Percentiles rank a stretch among this genome's conserved stretches.
Conservation (phyloP, 345 rosid genomes). For the Corchorus capsularis region DNA sequence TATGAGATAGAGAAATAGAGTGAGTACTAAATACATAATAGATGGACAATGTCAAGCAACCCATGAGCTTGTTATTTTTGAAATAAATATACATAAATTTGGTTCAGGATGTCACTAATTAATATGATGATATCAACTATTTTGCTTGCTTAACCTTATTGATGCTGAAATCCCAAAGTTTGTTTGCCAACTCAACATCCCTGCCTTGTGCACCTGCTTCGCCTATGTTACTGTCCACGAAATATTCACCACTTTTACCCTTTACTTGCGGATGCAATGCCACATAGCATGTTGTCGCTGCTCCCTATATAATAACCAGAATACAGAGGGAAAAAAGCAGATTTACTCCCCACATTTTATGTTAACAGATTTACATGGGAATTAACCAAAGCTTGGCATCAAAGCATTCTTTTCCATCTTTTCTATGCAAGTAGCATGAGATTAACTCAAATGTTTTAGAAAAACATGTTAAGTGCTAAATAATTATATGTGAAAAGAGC, state of each 20-base stretch:
- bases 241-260: slow-evolving; percentile 53
- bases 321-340: not conserved
- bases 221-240: slow-evolving; percentile 43
- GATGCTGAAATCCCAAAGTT: slow-evolving; percentile 65
- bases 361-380: too few species aligned
- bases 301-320: slow-evolving; percentile 48
- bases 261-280: slow-evolving; percentile 62
- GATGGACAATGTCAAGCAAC: too few species aligned
- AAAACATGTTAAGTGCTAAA: too few species aligned
- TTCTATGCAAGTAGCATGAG: too few species aligned
- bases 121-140: too few species aligned
- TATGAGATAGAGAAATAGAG: too few species aligned
- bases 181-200: slow-evolving; percentile 45
- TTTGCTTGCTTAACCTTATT: slow-evolving; percentile 31
- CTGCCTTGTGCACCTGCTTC: slow-evolving; percentile 34
- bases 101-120: not conserved
- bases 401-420: too few species aligned
- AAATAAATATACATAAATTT: not conserved
- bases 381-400: too few species aligned
- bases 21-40: too few species aligned
- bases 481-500: not conserved
- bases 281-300: slow-evolving; percentile 65
- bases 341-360: not conserved
- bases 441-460: too few species aligned
- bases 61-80: too few species aligned